These are phyloP conservation scores for Pseudocohnilembus persalinus DNA, from an alignment of 169 alveolate species.

Conservation along the genomic window DNA sequence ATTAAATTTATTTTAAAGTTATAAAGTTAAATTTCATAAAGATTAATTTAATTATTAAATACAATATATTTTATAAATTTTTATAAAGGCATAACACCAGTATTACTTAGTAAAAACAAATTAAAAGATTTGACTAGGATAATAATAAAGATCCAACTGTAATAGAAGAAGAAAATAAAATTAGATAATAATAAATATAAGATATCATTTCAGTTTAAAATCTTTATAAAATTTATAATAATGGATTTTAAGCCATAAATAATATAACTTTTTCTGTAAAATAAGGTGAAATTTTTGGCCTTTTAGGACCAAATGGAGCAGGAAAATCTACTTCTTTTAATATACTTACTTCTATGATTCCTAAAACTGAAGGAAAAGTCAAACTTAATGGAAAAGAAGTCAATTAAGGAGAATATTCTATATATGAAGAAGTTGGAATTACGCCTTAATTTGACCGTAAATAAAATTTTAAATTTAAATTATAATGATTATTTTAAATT, in stretches of 20 bases:
- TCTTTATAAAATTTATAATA: conserved; percentile 14
- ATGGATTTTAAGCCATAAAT: conserved; percentile 28
- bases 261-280: conserved; percentile 50
- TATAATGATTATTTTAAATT: too few relatives aligned
- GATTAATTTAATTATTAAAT: too few relatives aligned
- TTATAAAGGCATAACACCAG: too few relatives aligned
- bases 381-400: conserved; percentile 39
- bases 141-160: background rate
- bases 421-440: conserved; percentile 56
- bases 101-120: background rate
- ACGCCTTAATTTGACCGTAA: conserved; percentile 68
- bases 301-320: conserved; percentile 73
- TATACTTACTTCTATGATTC: conserved; percentile 46
- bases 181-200: background rate
- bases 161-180: conserved; percentile 15
- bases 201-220: conserved; percentile 5
- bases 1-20: too few relatives aligned
- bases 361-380: conserved; percentile 44
- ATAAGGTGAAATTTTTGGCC: conserved; percentile 55
- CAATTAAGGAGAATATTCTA: conserved; percentile 17
- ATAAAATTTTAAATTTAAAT: too few relatives aligned
- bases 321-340: conserved; percentile 76
- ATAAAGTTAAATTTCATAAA: too few relatives aligned
- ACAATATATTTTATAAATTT: too few relatives aligned
- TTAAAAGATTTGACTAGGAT: background rate